phyloP scores from a whole-genome alignment of 164 flowering plant species.

The Berberis vulgaris region DNA sequence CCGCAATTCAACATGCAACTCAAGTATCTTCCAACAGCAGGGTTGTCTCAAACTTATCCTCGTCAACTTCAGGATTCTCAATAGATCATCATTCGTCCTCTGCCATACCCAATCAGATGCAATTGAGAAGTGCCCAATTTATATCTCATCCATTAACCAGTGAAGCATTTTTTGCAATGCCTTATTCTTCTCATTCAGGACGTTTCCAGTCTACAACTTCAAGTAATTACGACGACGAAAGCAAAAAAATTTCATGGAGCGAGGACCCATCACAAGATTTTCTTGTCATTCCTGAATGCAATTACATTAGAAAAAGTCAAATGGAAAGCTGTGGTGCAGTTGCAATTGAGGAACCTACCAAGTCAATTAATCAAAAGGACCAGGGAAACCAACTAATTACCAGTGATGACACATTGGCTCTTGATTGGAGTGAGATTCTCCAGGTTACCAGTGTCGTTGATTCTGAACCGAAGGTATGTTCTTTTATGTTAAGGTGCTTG shows the following conservation, averaged over 20 bases:
- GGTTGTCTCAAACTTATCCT: slow-evolving; percentile 58
- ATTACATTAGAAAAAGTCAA: slow-evolving; percentile 30
- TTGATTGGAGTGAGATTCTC: slow-evolving; percentile 70
- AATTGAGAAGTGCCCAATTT: slow-evolving; percentile 35
- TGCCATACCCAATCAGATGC: slow-evolving; percentile 28
- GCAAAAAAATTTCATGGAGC: slow-evolving; percentile 50
- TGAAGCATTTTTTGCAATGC: slow-evolving; percentile 23
- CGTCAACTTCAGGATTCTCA: slow-evolving; percentile 67
- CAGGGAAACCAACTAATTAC: slow-evolving; percentile 81
- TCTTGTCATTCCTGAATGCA: slow-evolving; percentile 44
- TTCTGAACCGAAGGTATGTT: slow-evolving; percentile 48
- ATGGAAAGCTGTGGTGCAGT: slow-evolving; percentile 31
- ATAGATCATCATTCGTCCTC: slow-evolving; percentile 68
- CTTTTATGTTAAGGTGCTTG: background rate
- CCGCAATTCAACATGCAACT: slow-evolving; percentile 24
- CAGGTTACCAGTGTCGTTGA: slow-evolving; percentile 32
- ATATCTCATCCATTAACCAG: slow-evolving; percentile 42
- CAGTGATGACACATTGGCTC: slow-evolving; percentile 52
- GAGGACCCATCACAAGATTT: slow-evolving; percentile 35
- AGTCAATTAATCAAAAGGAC: slow-evolving; percentile 47
- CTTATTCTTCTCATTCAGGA: slow-evolving; percentile 35
- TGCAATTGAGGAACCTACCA: slow-evolving; percentile 44
- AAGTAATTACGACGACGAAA: slow-evolving; percentile 33
- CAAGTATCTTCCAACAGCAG: slow-evolving; percentile 40
- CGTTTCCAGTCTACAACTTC: slow-evolving; percentile 34